Evolutionary conservation across 2,329 filamentous ascomycete genomes (phyloP).

Genomic region (Penicillium thymicola): DNA sequence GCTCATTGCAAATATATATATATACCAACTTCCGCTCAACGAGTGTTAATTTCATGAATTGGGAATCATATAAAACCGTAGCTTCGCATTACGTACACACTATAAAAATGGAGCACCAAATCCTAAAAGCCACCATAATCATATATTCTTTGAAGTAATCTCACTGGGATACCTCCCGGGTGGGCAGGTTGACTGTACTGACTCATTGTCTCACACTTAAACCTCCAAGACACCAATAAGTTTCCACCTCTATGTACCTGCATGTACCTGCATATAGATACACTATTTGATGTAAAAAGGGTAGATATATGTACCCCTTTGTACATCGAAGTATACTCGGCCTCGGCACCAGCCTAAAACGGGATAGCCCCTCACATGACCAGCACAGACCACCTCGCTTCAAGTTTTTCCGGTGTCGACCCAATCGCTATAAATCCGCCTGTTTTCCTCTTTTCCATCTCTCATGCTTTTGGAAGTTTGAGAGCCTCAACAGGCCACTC

Average conservation of each 20-base stretch:
- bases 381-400: slow-evolving; percentile 38
- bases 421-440: slow-evolving; percentile 19
- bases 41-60: neutral
- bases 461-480: slow-evolving; percentile 18
- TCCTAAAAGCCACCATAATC: neutral
- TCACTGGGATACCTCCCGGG: no score
- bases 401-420: slow-evolving; percentile 22
- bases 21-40: neutral
- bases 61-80: fast-evolving
- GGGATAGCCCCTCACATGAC: slow-evolving; percentile 24
- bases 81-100: fast-evolving
- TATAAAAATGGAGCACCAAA: neutral
- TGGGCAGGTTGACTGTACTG: neutral
- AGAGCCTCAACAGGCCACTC: slow-evolving; percentile 28
- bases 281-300: neutral
- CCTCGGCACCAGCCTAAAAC: neutral
- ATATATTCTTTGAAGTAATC: neutral
- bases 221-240: neutral
- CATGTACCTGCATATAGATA: neutral
- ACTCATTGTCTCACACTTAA: neutral
- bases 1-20: no score
- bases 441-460: slow-evolving; percentile 13
- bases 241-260: neutral
- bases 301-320: neutral
- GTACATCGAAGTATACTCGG: neutral